Evolutionary conservation across 2,329 filamentous ascomycete genomes (phyloP).

Genomic region (Tricladium varicosporioides): DNA sequence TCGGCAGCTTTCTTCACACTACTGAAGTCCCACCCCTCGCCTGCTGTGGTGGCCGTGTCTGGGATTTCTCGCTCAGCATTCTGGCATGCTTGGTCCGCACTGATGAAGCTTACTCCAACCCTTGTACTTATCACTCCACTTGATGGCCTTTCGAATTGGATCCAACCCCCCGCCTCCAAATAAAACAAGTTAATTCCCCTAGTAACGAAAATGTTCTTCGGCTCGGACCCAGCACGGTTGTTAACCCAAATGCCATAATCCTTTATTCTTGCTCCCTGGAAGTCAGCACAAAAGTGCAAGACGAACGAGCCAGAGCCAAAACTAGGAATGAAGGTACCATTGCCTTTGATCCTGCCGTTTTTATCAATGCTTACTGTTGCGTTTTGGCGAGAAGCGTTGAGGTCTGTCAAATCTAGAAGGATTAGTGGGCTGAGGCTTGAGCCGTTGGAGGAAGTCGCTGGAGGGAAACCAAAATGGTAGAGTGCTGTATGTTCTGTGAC

Average conservation of each 20-base stretch:
- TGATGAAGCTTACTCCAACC: conserved; percentile 70
- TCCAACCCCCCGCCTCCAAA: conserved; percentile 26
- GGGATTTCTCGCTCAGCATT: conserved; percentile 69
- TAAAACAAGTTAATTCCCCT: conserved; percentile 44
- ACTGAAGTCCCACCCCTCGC: conserved; percentile 57
- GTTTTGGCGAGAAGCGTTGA: conserved; percentile 57
- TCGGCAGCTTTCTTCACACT: conserved; percentile 50
- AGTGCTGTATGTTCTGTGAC: conserved; percentile 61
- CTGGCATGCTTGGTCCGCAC: conserved; percentile 60
- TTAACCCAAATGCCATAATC: conserved; percentile 62
- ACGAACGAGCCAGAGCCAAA: conserved; percentile 62
- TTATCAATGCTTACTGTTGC: conserved; percentile 54
- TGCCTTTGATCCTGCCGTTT: conserved; percentile 61
- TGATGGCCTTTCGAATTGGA: conserved; percentile 53
- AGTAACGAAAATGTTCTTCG: conserved; percentile 48
- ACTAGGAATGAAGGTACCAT: conserved; percentile 59
- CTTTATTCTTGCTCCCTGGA: conserved; percentile 54
- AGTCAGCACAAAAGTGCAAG: conserved; percentile 67
- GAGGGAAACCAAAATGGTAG: conserved; percentile 63
- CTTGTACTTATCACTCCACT: conserved; percentile 56
- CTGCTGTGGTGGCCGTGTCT: background rate
- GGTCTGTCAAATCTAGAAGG: conserved; percentile 63
- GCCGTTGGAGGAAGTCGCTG: conserved; percentile 36
- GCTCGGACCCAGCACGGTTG: conserved; percentile 49
- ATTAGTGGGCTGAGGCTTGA: conserved; percentile 49